phyloP scores from a whole-genome alignment of 371 early-diverging fungal genomes.

The Apophysomyces elegans region DNA sequence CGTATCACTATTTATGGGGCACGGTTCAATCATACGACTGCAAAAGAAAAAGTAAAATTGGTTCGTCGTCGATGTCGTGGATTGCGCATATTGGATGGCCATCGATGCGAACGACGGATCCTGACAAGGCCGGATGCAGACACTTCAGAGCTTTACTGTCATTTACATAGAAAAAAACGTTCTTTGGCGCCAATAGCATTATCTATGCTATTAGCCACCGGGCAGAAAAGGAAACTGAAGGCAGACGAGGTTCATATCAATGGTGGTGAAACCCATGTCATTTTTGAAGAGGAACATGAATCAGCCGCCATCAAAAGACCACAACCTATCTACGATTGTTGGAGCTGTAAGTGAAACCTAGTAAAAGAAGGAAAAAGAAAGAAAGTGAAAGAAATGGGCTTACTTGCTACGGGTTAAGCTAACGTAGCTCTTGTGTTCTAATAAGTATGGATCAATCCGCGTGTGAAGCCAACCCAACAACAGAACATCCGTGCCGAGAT shows the following conservation, averaged over 20 bases:
- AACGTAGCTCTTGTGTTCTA: no score
- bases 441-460: conserved; percentile 35
- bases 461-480: conserved; percentile 14
- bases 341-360: conserved; percentile 15
- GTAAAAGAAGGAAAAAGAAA: no score
- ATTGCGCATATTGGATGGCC: conserved; percentile 17
- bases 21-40: neutral
- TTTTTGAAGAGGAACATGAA: neutral
- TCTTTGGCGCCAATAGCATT: no score
- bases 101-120: conserved; percentile 20
- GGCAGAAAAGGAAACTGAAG: no score
- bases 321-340: conserved; percentile 19
- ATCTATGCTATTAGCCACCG: no score
- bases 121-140: conserved; percentile 12
- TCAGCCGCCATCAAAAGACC: neutral
- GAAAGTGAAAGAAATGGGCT: no score
- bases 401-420: no score
- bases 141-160: conserved; percentile 15
- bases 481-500: conserved; percentile 36
- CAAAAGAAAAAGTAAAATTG: neutral
- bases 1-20: no score
- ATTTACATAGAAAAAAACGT: neutral
- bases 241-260: no score
- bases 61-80: conserved; percentile 17
- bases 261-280: no score